A percentile compares a stretch with the other conserved stretches of the same genome.
Evolutionary conservation across 768 basidiomycete genomes (phyloP).

Genomic region (Tephrocybe sp.): DNA sequence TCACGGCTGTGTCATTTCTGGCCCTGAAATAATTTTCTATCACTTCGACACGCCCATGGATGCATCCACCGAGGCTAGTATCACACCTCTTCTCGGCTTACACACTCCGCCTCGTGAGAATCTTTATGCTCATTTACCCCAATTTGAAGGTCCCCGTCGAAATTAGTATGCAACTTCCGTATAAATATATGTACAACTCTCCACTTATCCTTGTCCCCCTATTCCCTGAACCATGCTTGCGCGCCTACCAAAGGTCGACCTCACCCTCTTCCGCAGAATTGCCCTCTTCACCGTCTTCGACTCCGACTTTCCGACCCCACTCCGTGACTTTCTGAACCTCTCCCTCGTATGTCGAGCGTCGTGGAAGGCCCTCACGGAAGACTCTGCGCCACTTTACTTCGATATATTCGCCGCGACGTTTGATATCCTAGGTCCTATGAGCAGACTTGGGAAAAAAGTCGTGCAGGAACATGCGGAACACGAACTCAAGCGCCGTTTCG

Average conservation of each 20-base stretch:
- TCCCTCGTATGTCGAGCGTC: conserved; percentile 33
- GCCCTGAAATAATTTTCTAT: conserved; percentile 5
- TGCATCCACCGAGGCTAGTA: not conserved
- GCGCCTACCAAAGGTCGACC: conserved; percentile 30
- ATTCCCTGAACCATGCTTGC: conserved; percentile 25
- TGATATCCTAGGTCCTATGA: conserved; percentile 41
- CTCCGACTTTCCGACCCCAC: conserved; percentile 29
- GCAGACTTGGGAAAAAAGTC: conserved; percentile 32
- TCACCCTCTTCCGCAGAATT: conserved; percentile 34
- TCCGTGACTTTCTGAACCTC: conserved; percentile 29
- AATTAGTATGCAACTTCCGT: conserved; percentile 8
- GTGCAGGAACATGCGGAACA: conserved; percentile 32
- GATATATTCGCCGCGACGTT: conserved; percentile 48
- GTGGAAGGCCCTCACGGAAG: conserved; percentile 23
- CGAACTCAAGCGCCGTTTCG: conserved; percentile 47
- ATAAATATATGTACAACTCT: conserved; percentile 18
- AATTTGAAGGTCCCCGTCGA: conserved; percentile 22
- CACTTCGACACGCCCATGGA: not conserved
- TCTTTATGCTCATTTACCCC: conserved; percentile 5
- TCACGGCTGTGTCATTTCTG: conserved; percentile 1
- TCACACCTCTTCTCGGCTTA: conserved; percentile 11
- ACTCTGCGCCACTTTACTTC: conserved; percentile 31
- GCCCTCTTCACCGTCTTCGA: conserved; percentile 29
- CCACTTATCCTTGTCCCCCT: conserved; percentile 11
- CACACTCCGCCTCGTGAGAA: conserved; percentile 19